Evolutionary conservation across 2,329 filamentous ascomycete species (phyloP), one percentile per base, ranked within the genome.

Genomic region (Fonsecaea multimorphosa): DNA sequence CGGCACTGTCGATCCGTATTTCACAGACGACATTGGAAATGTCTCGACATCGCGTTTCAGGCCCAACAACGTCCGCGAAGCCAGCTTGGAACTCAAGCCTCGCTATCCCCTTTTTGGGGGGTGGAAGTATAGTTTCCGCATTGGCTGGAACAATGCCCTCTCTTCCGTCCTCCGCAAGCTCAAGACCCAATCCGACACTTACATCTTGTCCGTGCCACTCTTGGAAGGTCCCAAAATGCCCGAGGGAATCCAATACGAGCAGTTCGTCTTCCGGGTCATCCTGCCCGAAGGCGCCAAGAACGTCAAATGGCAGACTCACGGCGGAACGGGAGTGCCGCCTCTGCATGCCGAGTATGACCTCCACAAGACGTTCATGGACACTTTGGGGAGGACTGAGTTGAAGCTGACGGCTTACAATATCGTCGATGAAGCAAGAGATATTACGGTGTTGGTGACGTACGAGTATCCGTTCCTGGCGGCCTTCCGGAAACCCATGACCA

Each of bases 111-210:
- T 99, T 27, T 99, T 97, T 74, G 95, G 95, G 66, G 93, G 92
- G 67, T 99, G 95, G 95, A 97, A 96, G 79, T 98, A 97, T 80
- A 95, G 91, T 71, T 99, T 98, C 83, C 92, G 91, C 65, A 89
- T 98, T 64, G 95, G 95, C 72, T 99, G 95, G 95, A 96, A 98
- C 81, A 89, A 91, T 59, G 88, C 96, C 71, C 84, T 96, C 31
- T 87, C 87, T 73, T 87, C 86, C 64, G 95, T 91, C 77, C 77
- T 99, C 71, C 89, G 92, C 73, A 84, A 82, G 73, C 74, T 82
- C 27, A 86, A 83, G 72, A 74, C 78, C 6, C 83, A 86, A 49
- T 80, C 83, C 53, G 87, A 92, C 66, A 86, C 87, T n/a, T 96
- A 92, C 74, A 85, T 96, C 9, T 85, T 99, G 66, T 96, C 92